A percentile compares a stretch with the other conserved stretches of the same genome.
Conservation (phyloP, 208 protist species). For the Wallacemonas sp. region DNA sequence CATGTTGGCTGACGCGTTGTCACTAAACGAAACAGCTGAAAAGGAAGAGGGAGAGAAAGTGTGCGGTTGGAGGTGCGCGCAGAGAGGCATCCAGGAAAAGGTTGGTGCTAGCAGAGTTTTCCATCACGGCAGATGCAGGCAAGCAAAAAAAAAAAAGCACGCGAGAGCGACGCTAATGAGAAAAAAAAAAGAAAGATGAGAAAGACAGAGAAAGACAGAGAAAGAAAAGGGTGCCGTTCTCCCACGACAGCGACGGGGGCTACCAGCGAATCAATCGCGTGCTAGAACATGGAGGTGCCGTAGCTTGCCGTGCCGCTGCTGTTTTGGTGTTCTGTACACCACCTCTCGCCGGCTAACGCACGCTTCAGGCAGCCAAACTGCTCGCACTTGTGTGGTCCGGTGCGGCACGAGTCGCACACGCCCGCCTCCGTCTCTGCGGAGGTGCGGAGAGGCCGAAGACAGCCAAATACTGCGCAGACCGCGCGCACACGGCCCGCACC, state of each 20-base stretch:
- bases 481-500: neutral
- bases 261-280: too few relatives aligned
- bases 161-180: too few relatives aligned
- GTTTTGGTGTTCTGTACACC: neutral
- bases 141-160: too few relatives aligned
- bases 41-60: neutral
- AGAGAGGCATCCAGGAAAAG: too few relatives aligned
- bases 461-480: slow-evolving; percentile 19
- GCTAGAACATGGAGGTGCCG: too few relatives aligned
- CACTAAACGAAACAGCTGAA: too few relatives aligned
- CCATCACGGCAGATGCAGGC: too few relatives aligned
- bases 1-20: too few relatives aligned
- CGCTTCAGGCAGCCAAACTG: slow-evolving; percentile 24
- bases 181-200: slow-evolving; percentile 17
- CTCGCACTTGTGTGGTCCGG: slow-evolving; percentile 17
- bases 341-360: neutral
- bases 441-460: slow-evolving; percentile 14
- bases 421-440: neutral
- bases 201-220: slow-evolving; percentile 9
- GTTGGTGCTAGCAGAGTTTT: too few relatives aligned
- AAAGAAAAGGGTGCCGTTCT: slow-evolving; percentile 3
- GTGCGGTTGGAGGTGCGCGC: too few relatives aligned
- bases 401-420: slow-evolving; percentile 20
- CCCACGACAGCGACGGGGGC: too few relatives aligned
- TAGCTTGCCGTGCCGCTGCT: neutral